Base-by-base conservation (phyloP, 2,329 filamentous ascomycete genomes). In the Lecanosticta acicola region DNA sequence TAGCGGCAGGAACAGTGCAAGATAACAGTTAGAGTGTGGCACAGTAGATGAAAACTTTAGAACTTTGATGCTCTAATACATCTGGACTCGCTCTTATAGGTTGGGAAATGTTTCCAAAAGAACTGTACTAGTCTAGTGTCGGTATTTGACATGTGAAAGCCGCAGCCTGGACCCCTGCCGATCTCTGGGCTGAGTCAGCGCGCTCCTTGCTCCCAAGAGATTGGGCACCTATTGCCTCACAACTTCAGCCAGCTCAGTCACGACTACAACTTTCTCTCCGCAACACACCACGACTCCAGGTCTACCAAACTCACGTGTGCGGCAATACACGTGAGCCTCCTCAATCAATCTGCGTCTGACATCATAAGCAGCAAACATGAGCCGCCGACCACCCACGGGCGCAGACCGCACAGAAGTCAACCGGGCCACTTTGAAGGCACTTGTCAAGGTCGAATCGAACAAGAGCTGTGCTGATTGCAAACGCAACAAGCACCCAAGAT, bases 401-500 rank as follows among this genome's bases (percentile, higher is more conserved):
- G 85, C 87, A 57, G 87, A 94, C 71, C 83, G 87, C 69, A 87
- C 89, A 61, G 90, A 90, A 62, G 86, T 94, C 71, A 98, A 98
- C 72, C 84, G 87, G 68, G 82, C 84, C 67, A 94, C 89, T 36
- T 87, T 98, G 69, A 97, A 97, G 76, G 89, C 80, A 65, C 79
- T 98, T 59, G 76, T 97, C 66, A 98, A 97, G 73, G 74, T 98
- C 58, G 91, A 97, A 65, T 74, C 82, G 53, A 98, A 98, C 75
- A 98, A 98, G 75, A 81, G 86, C 65, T 98, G 93, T 76, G 88
- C 91, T 50, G 93, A 98, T 70, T 98, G 93, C 80, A 98, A 98
- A 77, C 83, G 85, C 68, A 98, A 97, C 76, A 98, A 97, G 70
- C 93, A 96, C 73, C 93, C 93, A 50, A 81, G 93, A 85, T 98